A percentile compares a stretch with the other conserved stretches of the same genome.
phyloP scores from a whole-genome alignment of 192 early-diverging fungal species.

The Umbelopsis isabellina region DNA sequence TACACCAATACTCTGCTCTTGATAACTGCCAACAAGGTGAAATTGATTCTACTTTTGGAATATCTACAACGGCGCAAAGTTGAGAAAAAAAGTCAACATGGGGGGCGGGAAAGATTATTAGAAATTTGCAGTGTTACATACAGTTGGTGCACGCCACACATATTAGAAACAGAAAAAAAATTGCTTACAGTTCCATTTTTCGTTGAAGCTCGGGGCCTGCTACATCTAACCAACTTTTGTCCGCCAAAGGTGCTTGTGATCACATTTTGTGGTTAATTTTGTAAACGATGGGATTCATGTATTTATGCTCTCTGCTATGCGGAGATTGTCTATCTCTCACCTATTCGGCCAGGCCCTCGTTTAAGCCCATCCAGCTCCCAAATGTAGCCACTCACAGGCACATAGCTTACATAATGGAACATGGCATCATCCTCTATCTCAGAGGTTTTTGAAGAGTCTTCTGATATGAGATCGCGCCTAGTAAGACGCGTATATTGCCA shows the following conservation, averaged over 20 bases:
- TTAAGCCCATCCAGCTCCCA: slow-evolving; percentile 73
- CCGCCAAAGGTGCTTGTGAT: slow-evolving; percentile 43
- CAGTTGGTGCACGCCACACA: not conserved
- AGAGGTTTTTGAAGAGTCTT: not conserved
- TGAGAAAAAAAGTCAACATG: not conserved
- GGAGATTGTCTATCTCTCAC: slow-evolving; percentile 26
- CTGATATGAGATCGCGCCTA: not conserved
- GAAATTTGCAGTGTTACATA: not conserved
- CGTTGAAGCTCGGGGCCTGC: slow-evolving; percentile 34
- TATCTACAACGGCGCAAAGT: not conserved
- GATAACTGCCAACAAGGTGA: slow-evolving; percentile 22
- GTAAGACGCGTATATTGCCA: not conserved
- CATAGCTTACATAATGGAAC: slow-evolving; percentile 50
- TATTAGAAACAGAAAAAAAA: not conserved
- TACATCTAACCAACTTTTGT: slow-evolving; percentile 60
- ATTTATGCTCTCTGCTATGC: not conserved
- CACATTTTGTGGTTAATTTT: not conserved
- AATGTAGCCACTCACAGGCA: slow-evolving; percentile 56
- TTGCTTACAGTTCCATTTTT: slow-evolving; percentile 32
- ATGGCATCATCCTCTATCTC: slow-evolving; percentile 12
- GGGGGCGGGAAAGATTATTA: not conserved
- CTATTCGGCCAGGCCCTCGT: slow-evolving; percentile 51
- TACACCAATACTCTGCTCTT: slow-evolving; percentile 29
- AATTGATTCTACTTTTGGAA: slow-evolving; percentile 17
- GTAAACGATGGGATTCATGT: not conserved